A percentile compares a stretch with the other conserved stretches of the same genome.
These are phyloP conservation scores for Trypanosoma scelopori DNA, from an alignment of 208 protist species.

Conservation along the genomic window DNA sequence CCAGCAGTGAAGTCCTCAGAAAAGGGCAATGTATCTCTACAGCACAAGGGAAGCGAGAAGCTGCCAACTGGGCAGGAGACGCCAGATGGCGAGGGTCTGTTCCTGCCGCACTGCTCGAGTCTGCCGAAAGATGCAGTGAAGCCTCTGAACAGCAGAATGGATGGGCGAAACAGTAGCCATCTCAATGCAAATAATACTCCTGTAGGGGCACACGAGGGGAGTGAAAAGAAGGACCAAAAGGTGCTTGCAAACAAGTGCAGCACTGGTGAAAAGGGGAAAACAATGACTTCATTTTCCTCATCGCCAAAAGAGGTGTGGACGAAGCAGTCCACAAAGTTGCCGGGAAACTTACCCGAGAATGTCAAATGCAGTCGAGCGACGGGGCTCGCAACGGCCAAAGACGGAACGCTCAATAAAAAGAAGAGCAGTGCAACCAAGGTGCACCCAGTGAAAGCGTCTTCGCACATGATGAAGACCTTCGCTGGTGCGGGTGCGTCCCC, in stretches of 20 bases:
- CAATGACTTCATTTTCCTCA: background rate
- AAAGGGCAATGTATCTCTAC: background rate
- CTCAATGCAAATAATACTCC: too few species aligned
- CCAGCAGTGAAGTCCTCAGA: background rate
- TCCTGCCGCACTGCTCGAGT: background rate
- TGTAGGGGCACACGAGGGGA: background rate
- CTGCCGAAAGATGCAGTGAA: background rate
- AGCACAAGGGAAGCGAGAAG: background rate
- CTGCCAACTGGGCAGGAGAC: background rate
- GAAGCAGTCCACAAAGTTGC: slow-evolving; percentile 3
- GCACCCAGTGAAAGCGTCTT: too few species aligned
- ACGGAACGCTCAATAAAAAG: background rate
- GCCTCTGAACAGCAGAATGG: too few species aligned
- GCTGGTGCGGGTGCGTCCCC: too few species aligned
- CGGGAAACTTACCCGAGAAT: too few species aligned
- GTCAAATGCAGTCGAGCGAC: too few species aligned
- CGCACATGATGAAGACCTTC: too few species aligned
- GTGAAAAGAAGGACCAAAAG: background rate
- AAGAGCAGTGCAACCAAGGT: background rate
- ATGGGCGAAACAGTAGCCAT: too few species aligned
- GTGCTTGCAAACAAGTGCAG: background rate
- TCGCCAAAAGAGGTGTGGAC: background rate
- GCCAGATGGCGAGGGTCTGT: slow-evolving; percentile 1
- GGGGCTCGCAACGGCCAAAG: too few species aligned
- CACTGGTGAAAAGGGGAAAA: background rate